These are phyloP conservation scores for Hypoxylon trugodes DNA, from an alignment of 495 filamentous ascomycete genomes.

Conservation along the genomic window DNA sequence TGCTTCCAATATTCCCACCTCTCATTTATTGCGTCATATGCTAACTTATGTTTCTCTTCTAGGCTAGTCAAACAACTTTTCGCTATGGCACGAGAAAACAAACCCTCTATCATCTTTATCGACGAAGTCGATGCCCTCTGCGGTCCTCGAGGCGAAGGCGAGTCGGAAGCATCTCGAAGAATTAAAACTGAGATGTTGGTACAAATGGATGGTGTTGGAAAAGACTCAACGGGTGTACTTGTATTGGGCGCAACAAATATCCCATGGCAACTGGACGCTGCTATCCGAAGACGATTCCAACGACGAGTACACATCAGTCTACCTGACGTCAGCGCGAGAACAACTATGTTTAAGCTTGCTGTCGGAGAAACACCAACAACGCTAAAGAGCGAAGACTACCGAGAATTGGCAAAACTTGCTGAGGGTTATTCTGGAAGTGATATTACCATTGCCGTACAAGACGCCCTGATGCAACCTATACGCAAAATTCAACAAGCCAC, in stretches of 20 bases:
- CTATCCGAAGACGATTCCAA: slow-evolving; percentile 96
- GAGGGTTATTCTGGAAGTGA: slow-evolving; percentile 97
- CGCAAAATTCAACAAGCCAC: slow-evolving; percentile 97
- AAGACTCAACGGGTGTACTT: slow-evolving; percentile 90
- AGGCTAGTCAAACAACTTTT: slow-evolving; percentile 98
- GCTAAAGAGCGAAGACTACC: slow-evolving; percentile 78
- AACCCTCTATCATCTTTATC: slow-evolving; percentile 98
- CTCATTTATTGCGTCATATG: background rate
- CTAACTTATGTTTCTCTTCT: slow-evolving; percentile 9
- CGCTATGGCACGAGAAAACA: slow-evolving; percentile 98
- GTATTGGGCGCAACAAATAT: slow-evolving; percentile 98
- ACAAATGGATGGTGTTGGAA: slow-evolving; percentile 98
- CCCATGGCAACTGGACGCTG: slow-evolving; percentile 98
- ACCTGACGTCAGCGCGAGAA: slow-evolving; percentile 86
- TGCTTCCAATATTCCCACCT: slow-evolving; percentile 21
- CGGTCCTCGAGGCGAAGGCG: slow-evolving; percentile 94
- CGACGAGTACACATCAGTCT: slow-evolving; percentile 92
- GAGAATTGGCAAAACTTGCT: slow-evolving; percentile 77
- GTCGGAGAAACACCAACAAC: slow-evolving; percentile 92
- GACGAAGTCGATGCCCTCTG: slow-evolving; percentile 98
- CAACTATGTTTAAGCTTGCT: slow-evolving; percentile 96
- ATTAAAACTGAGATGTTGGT: slow-evolving; percentile 99
- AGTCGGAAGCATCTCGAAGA: slow-evolving; percentile 93
- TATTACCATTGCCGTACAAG: slow-evolving; percentile 95
- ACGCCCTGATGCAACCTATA: slow-evolving; percentile 97